These are phyloP conservation scores for Coemansia sp. DNA, from an alignment of 192 early-diverging fungal species.

Conservation along the genomic window DNA sequence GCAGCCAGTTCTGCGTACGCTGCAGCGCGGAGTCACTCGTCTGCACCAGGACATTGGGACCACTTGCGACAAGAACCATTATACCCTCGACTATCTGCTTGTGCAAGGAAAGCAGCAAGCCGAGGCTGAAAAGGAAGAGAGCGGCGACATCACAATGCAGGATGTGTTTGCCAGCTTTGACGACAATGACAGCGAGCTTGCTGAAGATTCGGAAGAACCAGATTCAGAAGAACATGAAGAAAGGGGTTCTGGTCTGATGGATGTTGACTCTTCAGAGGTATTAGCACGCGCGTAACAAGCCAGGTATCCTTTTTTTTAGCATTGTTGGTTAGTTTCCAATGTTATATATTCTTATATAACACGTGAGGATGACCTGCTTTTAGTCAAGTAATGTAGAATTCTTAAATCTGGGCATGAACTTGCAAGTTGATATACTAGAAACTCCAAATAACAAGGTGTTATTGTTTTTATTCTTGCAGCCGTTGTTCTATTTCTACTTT, in stretches of 20 bases:
- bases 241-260: slow-evolving; percentile 16
- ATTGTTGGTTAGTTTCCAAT: neutral
- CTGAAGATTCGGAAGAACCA: neutral
- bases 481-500: neutral
- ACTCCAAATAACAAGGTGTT: too few relatives aligned
- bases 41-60: slow-evolving; percentile 55
- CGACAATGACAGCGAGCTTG: slow-evolving; percentile 25
- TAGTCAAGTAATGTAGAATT: neutral
- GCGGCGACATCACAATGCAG: slow-evolving; percentile 30
- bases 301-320: neutral
- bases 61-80: slow-evolving; percentile 53
- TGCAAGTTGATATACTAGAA: neutral
- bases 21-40: slow-evolving; percentile 71
- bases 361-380: neutral
- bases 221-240: neutral
- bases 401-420: neutral
- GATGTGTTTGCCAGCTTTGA: slow-evolving; percentile 33
- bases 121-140: slow-evolving; percentile 24
- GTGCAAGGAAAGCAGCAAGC: slow-evolving; percentile 39
- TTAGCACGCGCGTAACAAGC: slow-evolving; percentile 2
- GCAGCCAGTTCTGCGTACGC: slow-evolving; percentile 72
- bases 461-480: neutral
- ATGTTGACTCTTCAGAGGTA: slow-evolving; percentile 20
- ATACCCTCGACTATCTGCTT: slow-evolving; percentile 41
- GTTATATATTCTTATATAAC: neutral